Base-by-base conservation (phyloP, 2,329 filamentous ascomycete genomes). In the Stemphylium beticola region DNA sequence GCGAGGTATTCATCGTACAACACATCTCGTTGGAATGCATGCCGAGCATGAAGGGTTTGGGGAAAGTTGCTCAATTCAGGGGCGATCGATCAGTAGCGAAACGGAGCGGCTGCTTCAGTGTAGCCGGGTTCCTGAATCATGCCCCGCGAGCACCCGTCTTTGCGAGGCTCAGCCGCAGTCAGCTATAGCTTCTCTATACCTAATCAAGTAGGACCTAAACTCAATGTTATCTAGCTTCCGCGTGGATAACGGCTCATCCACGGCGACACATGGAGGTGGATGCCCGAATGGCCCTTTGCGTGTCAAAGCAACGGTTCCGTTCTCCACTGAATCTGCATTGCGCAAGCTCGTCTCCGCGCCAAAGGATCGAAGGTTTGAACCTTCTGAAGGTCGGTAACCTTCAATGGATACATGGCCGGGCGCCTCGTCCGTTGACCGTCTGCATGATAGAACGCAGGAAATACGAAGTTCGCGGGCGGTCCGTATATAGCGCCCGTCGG, bases 321-420 rank as follows among this genome's bases (percentile, higher is more conserved):
- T 20, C 46, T 34, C 41, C 39, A 44, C 47, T 18, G 22, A 17
- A 43, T 43, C 36, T 36, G 36, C 50, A 55, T 58, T 51, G 55
- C 55, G 51, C 48, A 55, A 58, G 26, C 47, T 58, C 46, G 51
- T 55, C 52, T 52, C 43, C 51, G 34, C 32, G 52, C 20, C 48
- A 15, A 50, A 58, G 51, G 52, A 55, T 46, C 20, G 22, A 52
- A 55, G 39, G 55, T 49, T 55, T 52, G 52, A 40, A 53, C 38
- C 22, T 55, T 34, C 22, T 24, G 22, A 24, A 24, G 22, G 22
- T 7, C 22, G 22, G 24, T 20, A 20, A 20, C 18, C 29, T 43
- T 47, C 36, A 51, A 17, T 37, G 40, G 34, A 34, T n/a, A 42
- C 33, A 33, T n/a, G 18, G 20, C 29, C 37, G 38, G 37, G 11